Conservation (phyloP, 129 eudicot genomes). For the Smallanthus sonchifolius region DNA sequence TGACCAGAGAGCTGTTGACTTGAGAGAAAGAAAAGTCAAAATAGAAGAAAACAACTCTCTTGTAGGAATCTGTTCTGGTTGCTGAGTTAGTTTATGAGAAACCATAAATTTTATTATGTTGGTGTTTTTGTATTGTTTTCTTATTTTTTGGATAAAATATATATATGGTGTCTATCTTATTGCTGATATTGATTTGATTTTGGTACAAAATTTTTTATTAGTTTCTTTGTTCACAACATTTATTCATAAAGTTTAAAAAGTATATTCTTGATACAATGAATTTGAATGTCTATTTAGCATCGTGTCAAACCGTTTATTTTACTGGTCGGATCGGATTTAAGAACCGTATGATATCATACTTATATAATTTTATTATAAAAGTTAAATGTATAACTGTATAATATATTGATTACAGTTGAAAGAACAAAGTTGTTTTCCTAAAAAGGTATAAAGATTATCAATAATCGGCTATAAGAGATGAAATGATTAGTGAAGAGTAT, state of each 20-base stretch:
- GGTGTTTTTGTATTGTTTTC: not conserved
- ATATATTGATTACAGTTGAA: no score
- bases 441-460: no score
- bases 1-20: constrained; percentile 31
- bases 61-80: constrained; percentile 20
- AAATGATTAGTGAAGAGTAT: no score
- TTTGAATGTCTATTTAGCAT: not conserved
- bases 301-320: not conserved
- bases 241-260: not conserved
- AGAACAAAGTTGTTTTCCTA: no score
- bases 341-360: no score
- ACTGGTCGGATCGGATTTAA: no score
- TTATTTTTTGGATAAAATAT: not conserved
- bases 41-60: constrained; percentile 20
- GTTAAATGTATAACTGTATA: no score
- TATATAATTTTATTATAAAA: no score
- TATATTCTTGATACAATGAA: not conserved
- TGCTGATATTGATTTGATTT: not conserved
- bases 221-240: not conserved
- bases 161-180: not conserved
- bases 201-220: not conserved
- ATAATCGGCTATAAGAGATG: no score
- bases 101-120: constrained; percentile 10
- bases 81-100: constrained; percentile 10
- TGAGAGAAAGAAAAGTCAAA: constrained; percentile 12